Percentiles rank a stretch among this genome's conserved stretches.
Conservation (phyloP, 495 filamentous ascomycete genomes). For the Corynascus novoguineensis region DNA sequence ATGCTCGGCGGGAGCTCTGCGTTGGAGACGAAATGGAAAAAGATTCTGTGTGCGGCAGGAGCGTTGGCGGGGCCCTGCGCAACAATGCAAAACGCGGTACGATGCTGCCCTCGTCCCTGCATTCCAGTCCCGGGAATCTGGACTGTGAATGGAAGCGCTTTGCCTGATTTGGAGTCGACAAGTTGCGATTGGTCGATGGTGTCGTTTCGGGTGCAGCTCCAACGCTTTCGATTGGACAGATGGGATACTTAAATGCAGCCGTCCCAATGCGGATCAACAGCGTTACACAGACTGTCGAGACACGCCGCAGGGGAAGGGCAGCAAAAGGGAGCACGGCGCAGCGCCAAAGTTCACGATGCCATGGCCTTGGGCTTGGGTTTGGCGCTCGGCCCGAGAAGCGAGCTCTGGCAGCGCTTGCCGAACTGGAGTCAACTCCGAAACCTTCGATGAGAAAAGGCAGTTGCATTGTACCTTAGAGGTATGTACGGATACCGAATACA, state of each 20-base stretch:
- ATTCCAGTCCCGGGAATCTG: constrained; percentile 8
- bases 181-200: constrained; percentile 3
- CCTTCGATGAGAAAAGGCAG: no score
- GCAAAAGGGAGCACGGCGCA: no score
- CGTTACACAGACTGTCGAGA: neutral
- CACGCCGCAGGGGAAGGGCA: no score
- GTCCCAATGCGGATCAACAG: constrained; percentile 1
- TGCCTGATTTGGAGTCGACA: neutral
- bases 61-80: constrained; percentile 6
- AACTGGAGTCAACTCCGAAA: neutral
- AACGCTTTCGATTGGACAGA: neutral
- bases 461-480: no score
- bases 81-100: constrained; percentile 1
- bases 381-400: neutral
- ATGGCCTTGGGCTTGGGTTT: neutral
- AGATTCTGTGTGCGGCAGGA: neutral
- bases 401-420: neutral
- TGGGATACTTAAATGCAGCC: neutral
- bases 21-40: neutral
- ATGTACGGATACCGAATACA: no score
- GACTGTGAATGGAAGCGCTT: neutral
- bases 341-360: neutral
- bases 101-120: no score
- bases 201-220: neutral
- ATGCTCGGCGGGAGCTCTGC: neutral